A percentile compares a stretch with the other conserved stretches of the same genome.
Evolutionary conservation across 2,329 filamentous ascomycete genomes (phyloP).

Genomic region (Plenodomus tracheiphilus): DNA sequence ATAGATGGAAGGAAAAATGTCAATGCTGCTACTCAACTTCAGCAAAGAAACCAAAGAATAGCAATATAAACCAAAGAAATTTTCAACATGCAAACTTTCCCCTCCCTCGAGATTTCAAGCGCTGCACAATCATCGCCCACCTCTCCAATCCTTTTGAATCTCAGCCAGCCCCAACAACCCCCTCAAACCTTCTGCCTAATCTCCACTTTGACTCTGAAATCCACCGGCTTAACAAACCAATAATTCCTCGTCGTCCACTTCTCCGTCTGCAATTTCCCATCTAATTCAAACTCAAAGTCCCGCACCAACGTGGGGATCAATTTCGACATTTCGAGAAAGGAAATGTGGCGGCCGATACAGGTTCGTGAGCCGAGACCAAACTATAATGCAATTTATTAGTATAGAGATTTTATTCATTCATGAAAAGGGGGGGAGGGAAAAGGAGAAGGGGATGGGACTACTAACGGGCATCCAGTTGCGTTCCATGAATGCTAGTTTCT

Average conservation of each 20-base stretch:
- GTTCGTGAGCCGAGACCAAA: constrained; percentile 22
- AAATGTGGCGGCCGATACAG: constrained; percentile 23
- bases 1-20: not conserved
- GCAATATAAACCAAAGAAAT: not conserved
- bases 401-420: too few relatives aligned
- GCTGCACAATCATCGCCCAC: too few relatives aligned
- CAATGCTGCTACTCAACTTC: not conserved
- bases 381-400: too few relatives aligned
- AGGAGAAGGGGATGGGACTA: too few relatives aligned
- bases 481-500: constrained; percentile 19
- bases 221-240: constrained; percentile 17
- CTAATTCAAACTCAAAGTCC: constrained; percentile 17
- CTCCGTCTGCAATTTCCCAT: constrained; percentile 5
- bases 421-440: too few relatives aligned
- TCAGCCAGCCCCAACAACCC: too few relatives aligned
- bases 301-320: constrained; percentile 12
- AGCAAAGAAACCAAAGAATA: not conserved
- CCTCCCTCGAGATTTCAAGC: too few relatives aligned
- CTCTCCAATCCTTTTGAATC: too few relatives aligned
- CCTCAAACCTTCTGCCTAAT: constrained; percentile 2
- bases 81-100: not conserved
- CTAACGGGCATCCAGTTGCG: constrained; percentile 20
- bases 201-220: constrained; percentile 8
- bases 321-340: constrained; percentile 12
- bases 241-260: constrained; percentile 14